Percentiles rank a stretch among this genome's conserved stretches.
Evolutionary conservation across 2,329 filamentous ascomycete genomes (phyloP).

Genomic region (Metarhizium sp.): DNA sequence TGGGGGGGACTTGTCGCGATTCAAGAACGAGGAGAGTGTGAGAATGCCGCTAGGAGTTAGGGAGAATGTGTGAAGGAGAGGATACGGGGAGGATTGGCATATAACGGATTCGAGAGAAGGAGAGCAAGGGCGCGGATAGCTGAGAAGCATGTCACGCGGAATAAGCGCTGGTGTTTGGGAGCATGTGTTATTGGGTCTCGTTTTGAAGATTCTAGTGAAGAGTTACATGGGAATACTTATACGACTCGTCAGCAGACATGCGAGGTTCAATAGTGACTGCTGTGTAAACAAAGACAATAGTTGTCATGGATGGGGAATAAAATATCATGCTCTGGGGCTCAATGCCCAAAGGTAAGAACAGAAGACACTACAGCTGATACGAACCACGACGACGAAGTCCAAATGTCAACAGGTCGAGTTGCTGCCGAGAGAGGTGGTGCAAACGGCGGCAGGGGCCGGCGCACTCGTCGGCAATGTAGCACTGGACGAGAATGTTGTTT

Average conservation of each 20-base stretch:
- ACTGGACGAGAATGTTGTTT: too few species aligned
- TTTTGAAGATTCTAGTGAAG: background rate
- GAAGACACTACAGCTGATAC: too few species aligned
- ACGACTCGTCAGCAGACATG: background rate
- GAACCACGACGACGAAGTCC: too few species aligned
- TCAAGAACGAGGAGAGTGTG: conserved; percentile 50
- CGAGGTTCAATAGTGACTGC: too few species aligned
- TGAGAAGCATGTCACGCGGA: background rate
- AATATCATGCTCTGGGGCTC: too few species aligned
- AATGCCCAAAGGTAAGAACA: too few species aligned
- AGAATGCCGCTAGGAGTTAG: conserved; percentile 37
- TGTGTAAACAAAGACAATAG: too few species aligned
- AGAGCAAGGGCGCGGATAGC: background rate
- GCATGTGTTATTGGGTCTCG: conserved; percentile 1
- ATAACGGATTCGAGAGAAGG: background rate
- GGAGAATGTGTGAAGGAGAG: conserved; percentile 26
- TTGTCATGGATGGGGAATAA: too few species aligned
- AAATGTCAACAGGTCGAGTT: too few species aligned
- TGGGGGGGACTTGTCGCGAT: conserved; percentile 67
- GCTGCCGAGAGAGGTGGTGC: too few species aligned
- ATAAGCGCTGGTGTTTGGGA: conserved; percentile 8
- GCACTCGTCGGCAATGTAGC: too few species aligned
- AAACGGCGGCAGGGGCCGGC: too few species aligned
- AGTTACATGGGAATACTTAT: background rate
- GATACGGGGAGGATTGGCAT: background rate